A percentile compares a stretch with the other conserved stretches of the same genome.
Evolutionary conservation across 257 asterid genomes (phyloP).

Genomic region (Plectranthus barbatus): DNA sequence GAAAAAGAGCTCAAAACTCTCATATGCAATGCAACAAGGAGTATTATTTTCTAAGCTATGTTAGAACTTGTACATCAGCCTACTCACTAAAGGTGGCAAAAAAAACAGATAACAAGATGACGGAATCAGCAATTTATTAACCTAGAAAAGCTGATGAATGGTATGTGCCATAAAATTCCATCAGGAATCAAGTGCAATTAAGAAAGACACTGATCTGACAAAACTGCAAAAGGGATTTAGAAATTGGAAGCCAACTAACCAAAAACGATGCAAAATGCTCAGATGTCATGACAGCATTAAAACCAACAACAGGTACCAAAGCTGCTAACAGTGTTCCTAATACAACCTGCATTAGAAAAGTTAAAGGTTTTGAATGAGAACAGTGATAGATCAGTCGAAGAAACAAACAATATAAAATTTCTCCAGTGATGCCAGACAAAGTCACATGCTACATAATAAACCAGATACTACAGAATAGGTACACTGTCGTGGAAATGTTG

Average conservation of each 20-base stretch:
- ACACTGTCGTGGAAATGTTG: not conserved
- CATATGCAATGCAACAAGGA: too few species aligned
- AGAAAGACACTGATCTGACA: too few species aligned
- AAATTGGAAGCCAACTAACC: conserved; percentile 38
- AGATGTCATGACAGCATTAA: conserved; percentile 97
- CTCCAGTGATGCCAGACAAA: conserved; percentile 3
- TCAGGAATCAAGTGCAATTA: too few species aligned
- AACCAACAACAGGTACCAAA: conserved; percentile 96
- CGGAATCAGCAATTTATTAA: too few species aligned
- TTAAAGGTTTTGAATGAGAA: not conserved
- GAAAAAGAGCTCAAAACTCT: too few species aligned
- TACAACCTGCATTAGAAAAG: conserved; percentile 52
- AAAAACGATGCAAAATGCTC: conserved; percentile 96
- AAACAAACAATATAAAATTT: too few species aligned
- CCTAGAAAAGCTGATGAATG: too few species aligned
- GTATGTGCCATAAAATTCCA: too few species aligned
- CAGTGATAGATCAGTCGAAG: not conserved
- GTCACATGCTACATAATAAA: not conserved
- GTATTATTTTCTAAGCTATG: too few species aligned
- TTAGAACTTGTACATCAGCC: too few species aligned
- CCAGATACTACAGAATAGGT: not conserved
- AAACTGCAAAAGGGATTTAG: not conserved
- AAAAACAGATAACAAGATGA: too few species aligned
- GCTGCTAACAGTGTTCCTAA: conserved; percentile 88
- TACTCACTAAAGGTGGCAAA: too few species aligned